Base-by-base conservation (phyloP, 331 rosid species). In the Spiraea crenata region DNA sequence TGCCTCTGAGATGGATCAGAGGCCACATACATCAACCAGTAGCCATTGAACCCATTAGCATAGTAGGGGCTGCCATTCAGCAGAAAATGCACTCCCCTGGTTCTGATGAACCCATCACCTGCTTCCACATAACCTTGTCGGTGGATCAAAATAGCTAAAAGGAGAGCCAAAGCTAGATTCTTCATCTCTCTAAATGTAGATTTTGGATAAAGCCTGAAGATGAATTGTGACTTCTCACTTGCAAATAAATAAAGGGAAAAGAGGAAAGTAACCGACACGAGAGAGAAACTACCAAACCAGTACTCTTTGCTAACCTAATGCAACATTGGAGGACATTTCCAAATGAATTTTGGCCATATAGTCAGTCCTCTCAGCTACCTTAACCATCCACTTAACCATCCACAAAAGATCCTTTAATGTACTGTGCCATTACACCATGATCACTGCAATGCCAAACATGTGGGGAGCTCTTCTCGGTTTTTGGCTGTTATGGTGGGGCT, bases 31-130 rank as follows among this genome's bases (percentile, higher is more conserved):
- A 93, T 93, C 20, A 93, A 74, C 98, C 98, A 93, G 79, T 90
- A 93, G 19, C 89, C 98, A 78, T 93, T 93, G 82, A 93, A 93
- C 20, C 98, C 97, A 71, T 93, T 90, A 63, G 97, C 96, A 76
- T 87, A 93, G 78, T 71, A 93, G 34, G 97, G 97, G 50, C 62
- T 78, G 5, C 92, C 97, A 79, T 93, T 87, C 62, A 85, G n/a
- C 80, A 87, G 48, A 67, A 93, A 93, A 68, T 84, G 95, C n/a
- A 75, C 75, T 39, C 97, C 92, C 73, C 85, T 85, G 34, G 92
- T 80, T 85, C 89, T 85, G 39, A 93, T 78, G 50, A 93, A 93
- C 60, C 82, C 85, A 83, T 82, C 81, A 51, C 90, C 81, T 58
- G 92, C 97, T 80, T 81, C 92, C 47, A 74, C 90, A 31, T 55